Percentiles rank a stretch among this genome's conserved stretches.
These are phyloP conservation scores for Chytridiales sp. DNA, from an alignment of 371 early-diverging fungal species.

Conservation along the genomic window DNA sequence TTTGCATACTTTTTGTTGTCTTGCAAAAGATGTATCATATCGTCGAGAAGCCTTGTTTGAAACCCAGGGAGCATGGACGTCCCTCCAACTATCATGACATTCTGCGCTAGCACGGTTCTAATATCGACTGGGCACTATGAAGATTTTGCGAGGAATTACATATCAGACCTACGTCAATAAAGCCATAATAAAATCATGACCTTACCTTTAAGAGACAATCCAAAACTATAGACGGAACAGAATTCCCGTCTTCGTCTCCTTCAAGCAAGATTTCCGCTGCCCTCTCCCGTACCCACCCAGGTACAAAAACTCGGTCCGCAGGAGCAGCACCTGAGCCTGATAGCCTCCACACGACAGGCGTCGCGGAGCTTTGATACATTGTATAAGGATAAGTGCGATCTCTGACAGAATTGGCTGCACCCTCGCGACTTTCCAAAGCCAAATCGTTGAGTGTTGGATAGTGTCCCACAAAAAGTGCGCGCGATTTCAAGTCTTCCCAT, in stretches of 20 bases:
- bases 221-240: conserved; percentile 59
- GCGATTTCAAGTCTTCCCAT: conserved; percentile 72
- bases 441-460: conserved; percentile 12
- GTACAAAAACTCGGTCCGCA: conserved; percentile 54
- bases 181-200: background rate
- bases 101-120: conserved; percentile 63
- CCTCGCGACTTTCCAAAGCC: conserved; percentile 4
- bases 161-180: background rate
- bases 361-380: conserved; percentile 10
- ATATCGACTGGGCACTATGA: conserved; percentile 66
- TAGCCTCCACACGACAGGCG: conserved; percentile 8
- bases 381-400: conserved; percentile 17
- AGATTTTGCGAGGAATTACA: conserved; percentile 14
- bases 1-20: conserved; percentile 16
- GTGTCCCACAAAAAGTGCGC: conserved; percentile 59
- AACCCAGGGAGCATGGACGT: conserved; percentile 76
- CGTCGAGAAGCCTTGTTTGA: conserved; percentile 52
- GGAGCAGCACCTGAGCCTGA: too few species aligned
- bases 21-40: conserved; percentile 26
- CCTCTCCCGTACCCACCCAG: conserved; percentile 87
- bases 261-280: conserved; percentile 79
- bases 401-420: conserved; percentile 7
- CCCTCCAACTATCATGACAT: conserved; percentile 76
- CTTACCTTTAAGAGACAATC: conserved; percentile 60
- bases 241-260: conserved; percentile 71